Evolutionary conservation across 1,284 basidiomycete species (phyloP).

Genomic region (Irpex rosettiformis): DNA sequence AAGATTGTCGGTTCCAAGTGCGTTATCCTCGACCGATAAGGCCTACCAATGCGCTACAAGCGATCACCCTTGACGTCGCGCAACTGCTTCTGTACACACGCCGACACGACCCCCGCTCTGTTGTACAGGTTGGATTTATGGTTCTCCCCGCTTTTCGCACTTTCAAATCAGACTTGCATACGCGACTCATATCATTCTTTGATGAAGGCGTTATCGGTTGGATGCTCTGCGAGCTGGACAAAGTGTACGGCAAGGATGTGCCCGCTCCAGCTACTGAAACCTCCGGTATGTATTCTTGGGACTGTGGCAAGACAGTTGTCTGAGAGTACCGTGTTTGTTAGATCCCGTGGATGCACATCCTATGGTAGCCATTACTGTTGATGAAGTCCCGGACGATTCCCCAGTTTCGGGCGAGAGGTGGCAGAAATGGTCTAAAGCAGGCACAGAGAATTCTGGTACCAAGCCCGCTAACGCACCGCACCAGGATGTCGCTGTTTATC

Average conservation of each 20-base stretch:
- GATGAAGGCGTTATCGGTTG: constrained; percentile 52
- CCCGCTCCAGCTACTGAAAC: constrained; percentile 1
- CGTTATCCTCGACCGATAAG: constrained; percentile 50
- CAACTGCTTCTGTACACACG: constrained; percentile 55
- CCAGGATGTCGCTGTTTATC: constrained; percentile 53
- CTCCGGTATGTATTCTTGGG: not conserved
- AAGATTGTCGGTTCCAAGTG: constrained; percentile 67
- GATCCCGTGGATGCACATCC: constrained; percentile 26
- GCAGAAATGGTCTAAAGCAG: constrained; percentile 28
- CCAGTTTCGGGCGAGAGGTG: constrained; percentile 19
- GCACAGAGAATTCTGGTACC: constrained; percentile 16
- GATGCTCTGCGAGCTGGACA: constrained; percentile 44
- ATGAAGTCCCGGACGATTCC: constrained; percentile 43
- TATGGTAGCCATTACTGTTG: constrained; percentile 59
- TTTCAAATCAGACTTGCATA: constrained; percentile 56
- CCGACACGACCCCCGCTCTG: constrained; percentile 44
- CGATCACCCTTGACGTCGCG: constrained; percentile 58
- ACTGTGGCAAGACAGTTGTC: not conserved
- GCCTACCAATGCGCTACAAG: constrained; percentile 66
- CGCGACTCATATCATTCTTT: constrained; percentile 59
- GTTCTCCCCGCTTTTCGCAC: constrained; percentile 67
- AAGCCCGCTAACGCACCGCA: constrained; percentile 55
- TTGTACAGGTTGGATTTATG: constrained; percentile 58
- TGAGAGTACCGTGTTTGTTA: constrained; percentile 8
- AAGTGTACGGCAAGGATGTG: constrained; percentile 32